Base-by-base conservation (phyloP, 176 grass and related monocot species). In the Triticum urartu region DNA sequence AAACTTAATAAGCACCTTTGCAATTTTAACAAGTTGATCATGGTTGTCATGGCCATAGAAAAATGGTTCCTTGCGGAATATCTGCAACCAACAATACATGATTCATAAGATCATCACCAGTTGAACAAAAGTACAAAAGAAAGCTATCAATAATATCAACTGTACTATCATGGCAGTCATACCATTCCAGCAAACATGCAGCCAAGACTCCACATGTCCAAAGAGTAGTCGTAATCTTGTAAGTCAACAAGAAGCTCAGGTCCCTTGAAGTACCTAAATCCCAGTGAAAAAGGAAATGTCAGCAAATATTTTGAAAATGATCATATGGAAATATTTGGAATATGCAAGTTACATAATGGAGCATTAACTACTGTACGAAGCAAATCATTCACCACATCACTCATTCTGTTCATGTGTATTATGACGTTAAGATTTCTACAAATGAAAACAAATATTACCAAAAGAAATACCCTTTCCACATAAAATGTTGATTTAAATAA, bases 161-260 rank as follows among this genome's bases (percentile, higher is more conserved):
- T 39, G 75, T 56, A 67, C 63, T n/a, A 36, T 72, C 11, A 17
- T 56, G 45, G 14, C 20, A n/a, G 78, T 77, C 73, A 38, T 92
- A 95, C 93, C 90, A 95, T 95, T 83, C 90, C 93, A 87, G 91
- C 93, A 91, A 95, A 95, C 93, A 95, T 95, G 88, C 93, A 92
- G 64, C 93, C 93, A 88, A 95, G 91, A 83, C 93, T 95, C 93
- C 93, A 95, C 93, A 95, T 95, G 66, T 95, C 93, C 88, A 95
- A 85, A 26, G 93, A 92, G 88, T 95, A 95, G 43, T 95, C 93
- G 79, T 95, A 95, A 83, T 95, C 93, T 92, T 92, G 90, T 21
- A 95, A 89, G 73, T 95, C 93, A 87, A 95, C 93, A 84, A 95
- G 89, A 81, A 95, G 93, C 84, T 95, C 93, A 76, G 93, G 93